phyloP scores from a whole-genome alignment of 768 basidiomycete species.

The Naganishia vishniacii region DNA sequence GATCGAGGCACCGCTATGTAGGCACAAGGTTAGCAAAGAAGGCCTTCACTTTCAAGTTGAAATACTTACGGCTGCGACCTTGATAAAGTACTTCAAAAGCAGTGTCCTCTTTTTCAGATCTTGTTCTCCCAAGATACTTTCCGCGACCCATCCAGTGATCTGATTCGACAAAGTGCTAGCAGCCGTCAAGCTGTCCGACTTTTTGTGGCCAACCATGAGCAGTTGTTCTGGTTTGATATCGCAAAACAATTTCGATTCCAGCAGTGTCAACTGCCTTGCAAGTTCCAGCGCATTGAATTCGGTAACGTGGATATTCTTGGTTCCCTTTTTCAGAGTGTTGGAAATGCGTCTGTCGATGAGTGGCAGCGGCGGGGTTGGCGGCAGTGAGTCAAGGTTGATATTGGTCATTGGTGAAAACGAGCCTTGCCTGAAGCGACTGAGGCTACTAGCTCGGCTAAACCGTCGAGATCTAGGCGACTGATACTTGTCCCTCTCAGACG shows the following conservation, averaged over 20 bases:
- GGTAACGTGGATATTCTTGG: conserved; percentile 59
- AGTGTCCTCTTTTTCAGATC: conserved; percentile 75
- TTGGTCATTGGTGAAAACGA: conserved; percentile 2
- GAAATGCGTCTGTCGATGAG: conserved; percentile 75
- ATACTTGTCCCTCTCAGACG: conserved; percentile 20
- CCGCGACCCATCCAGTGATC: conserved; percentile 81
- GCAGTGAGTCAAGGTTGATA: conserved; percentile 39
- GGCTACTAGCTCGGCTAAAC: conserved; percentile 13
- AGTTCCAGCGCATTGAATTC: conserved; percentile 91
- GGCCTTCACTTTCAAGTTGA: too few relatives aligned
- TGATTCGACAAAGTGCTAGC: conserved; percentile 83
- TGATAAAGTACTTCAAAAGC: conserved; percentile 83
- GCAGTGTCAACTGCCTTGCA: conserved; percentile 85
- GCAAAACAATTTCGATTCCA: conserved; percentile 84
- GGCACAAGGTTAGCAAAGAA: too few relatives aligned
- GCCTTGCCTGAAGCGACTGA: conserved; percentile 19
- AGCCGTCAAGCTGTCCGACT: conserved; percentile 64
- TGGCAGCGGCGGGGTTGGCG: conserved; percentile 74
- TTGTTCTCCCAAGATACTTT: conserved; percentile 82
- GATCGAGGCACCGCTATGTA: conserved; percentile 70
- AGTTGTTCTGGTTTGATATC: conserved; percentile 83
- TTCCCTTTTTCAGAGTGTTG: conserved; percentile 57
- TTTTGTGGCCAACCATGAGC: conserved; percentile 70
- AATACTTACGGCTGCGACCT: conserved; percentile 57
- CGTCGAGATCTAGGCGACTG: conserved; percentile 14